Evolutionary conservation across 495 filamentous ascomycete genomes (phyloP).

Genomic region (Penicillium herquei): DNA sequence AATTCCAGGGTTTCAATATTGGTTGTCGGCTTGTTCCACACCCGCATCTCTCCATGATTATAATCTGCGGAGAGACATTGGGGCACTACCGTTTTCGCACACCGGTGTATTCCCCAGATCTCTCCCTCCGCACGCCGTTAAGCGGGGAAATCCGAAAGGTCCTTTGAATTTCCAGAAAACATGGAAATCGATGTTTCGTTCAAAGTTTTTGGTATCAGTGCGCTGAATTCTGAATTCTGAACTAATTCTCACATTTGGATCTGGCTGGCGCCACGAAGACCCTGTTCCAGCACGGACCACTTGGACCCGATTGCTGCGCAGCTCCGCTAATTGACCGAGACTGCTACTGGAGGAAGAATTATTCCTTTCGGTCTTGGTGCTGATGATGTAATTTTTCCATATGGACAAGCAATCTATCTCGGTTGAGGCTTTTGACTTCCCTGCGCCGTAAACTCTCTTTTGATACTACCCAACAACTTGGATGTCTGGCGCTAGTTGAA

Average conservation of each 20-base stretch:
- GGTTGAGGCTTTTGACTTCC: conserved; percentile 14
- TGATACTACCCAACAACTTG: not conserved
- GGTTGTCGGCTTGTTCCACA: not conserved
- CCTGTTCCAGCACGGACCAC: conserved; percentile 8
- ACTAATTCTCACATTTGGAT: too few species aligned
- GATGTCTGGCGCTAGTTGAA: not conserved
- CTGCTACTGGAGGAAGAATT: not conserved
- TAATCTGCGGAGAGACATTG: conserved; percentile 9
- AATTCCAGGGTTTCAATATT: not conserved
- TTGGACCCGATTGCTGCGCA: not conserved
- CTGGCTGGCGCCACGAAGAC: not conserved
- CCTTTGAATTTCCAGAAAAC: not conserved
- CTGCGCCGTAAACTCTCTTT: not conserved
- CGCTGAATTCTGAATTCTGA: too few species aligned
- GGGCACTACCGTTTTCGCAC: conserved; percentile 10
- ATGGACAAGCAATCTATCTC: not conserved
- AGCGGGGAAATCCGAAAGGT: not conserved
- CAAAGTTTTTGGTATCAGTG: not conserved
- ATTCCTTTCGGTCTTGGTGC: not conserved
- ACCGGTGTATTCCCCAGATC: conserved; percentile 19
- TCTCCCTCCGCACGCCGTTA: conserved; percentile 3
- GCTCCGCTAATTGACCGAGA: conserved; percentile 5
- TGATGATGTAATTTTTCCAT: conserved; percentile 7
- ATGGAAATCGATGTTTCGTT: not conserved
- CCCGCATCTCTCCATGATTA: not conserved